These are phyloP conservation scores for Megacollybia marginata DNA, from an alignment of 768 basidiomycete genomes.

Conservation along the genomic window DNA sequence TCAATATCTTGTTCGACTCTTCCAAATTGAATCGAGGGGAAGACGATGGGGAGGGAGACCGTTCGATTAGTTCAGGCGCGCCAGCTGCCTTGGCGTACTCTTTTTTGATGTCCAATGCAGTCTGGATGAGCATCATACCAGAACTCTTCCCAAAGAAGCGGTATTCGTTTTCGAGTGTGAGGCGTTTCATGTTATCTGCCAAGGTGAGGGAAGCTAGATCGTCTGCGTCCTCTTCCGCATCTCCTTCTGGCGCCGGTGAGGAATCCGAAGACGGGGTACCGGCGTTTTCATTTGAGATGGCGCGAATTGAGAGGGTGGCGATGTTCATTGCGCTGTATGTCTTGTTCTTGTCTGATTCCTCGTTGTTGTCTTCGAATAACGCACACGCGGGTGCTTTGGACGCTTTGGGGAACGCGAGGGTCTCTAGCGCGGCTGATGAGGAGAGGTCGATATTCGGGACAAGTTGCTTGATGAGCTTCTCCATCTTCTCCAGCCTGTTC, in stretches of 20 bases:
- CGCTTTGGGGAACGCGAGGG: not conserved
- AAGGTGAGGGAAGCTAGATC: conserved; percentile 26
- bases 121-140: conserved; percentile 40
- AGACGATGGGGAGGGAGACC: not conserved
- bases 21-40: too few relatives aligned
- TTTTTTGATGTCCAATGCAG: conserved; percentile 32
- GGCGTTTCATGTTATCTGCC: conserved; percentile 25
- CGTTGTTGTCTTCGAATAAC: not conserved
- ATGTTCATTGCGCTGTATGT: not conserved
- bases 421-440: not conserved
- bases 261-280: not conserved
- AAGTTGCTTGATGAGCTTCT: conserved; percentile 29
- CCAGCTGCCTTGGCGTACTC: conserved; percentile 23
- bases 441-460: not conserved
- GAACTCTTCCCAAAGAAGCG: conserved; percentile 53
- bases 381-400: not conserved
- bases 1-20: not conserved
- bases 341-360: too few relatives aligned
- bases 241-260: not conserved
- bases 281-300: not conserved
- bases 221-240: conserved; percentile 17
- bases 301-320: not conserved
- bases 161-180: conserved; percentile 27
- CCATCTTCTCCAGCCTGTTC: conserved; percentile 52
- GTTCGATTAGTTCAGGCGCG: not conserved